Evolutionary conservation across 305 asterid genomes (phyloP).

Genomic region (Andrographis paniculata): DNA sequence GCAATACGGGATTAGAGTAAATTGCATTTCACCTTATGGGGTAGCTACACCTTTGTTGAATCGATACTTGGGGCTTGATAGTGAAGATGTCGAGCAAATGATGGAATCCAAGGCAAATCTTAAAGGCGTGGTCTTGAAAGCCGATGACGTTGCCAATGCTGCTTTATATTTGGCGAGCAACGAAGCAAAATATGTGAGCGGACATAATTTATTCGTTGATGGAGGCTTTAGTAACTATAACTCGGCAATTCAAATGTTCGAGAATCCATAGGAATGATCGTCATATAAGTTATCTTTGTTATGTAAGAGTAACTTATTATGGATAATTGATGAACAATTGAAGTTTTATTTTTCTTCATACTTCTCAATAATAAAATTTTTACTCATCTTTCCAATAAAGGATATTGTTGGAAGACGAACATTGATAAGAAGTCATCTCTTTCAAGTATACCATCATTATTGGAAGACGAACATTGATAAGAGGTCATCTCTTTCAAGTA

Average conservation of each 20-base stretch:
- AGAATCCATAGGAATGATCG: no score
- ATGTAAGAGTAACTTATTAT: no score
- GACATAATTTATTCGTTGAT: conserved; percentile 38
- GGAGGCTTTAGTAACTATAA: conserved; percentile 34
- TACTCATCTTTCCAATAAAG: no score
- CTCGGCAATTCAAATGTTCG: conserved; percentile 10
- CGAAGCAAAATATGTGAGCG: conserved; percentile 45
- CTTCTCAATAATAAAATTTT: no score
- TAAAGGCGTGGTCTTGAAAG: conserved; percentile 23
- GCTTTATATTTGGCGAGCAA: conserved; percentile 44
- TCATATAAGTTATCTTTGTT: no score
- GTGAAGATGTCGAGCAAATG: conserved; percentile 20
- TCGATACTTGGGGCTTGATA: conserved; percentile 12
- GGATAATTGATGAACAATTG: no score
- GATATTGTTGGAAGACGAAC: no score
- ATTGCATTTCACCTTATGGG: conserved; percentile 46
- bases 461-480: no score
- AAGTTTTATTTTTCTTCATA: no score
- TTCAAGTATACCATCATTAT: no score
- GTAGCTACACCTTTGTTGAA: conserved; percentile 25
- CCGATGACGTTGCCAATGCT: conserved; percentile 34
- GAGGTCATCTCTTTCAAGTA: no score
- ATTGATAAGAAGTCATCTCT: no score
- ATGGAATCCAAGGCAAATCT: conserved; percentile 15
- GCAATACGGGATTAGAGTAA: conserved; percentile 51